Evolutionary conservation across 345 rosid genomes (phyloP).

Genomic region (Hypericum perforatum): DNA sequence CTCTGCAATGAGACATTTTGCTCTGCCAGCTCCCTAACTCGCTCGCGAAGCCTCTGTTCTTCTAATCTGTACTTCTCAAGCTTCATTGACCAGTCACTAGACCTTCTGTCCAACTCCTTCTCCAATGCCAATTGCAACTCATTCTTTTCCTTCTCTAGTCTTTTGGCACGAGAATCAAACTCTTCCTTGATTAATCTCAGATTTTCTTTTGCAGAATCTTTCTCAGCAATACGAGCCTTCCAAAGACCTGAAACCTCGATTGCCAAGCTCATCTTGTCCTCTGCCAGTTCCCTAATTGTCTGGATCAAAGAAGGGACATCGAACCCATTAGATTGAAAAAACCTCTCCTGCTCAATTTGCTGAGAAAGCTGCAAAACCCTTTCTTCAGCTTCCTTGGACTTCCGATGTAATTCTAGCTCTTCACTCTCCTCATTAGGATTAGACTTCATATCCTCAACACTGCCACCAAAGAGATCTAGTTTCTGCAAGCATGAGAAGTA

Average conservation of each 20-base stretch:
- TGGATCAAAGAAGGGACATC: constrained; percentile 57
- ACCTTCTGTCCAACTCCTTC: constrained; percentile 94
- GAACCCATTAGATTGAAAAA: constrained; percentile 40
- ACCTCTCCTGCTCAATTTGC: constrained; percentile 53
- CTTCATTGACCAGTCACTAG: constrained; percentile 79
- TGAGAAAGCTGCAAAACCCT: constrained; percentile 58
- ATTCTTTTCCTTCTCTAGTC: constrained; percentile 65
- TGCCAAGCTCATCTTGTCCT: constrained; percentile 69
- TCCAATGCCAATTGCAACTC: constrained; percentile 78
- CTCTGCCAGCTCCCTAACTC: constrained; percentile 94
- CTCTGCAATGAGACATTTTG: constrained; percentile 92
- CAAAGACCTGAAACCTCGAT: constrained; percentile 57
- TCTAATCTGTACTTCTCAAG: constrained; percentile 73
- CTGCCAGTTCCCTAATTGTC: constrained; percentile 40
- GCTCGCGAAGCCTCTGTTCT: constrained; percentile 87
- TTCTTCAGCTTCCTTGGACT: constrained; percentile 63
- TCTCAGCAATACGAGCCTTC: constrained; percentile 53
- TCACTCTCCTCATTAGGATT: constrained; percentile 31
- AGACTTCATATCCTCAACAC: constrained; percentile 22
- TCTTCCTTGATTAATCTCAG: constrained; percentile 47
- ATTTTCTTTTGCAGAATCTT: constrained; percentile 54
- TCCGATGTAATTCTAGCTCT: constrained; percentile 47
- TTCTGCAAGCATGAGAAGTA: constrained; percentile 27
- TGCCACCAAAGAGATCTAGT: constrained; percentile 20
- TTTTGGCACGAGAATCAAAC: constrained; percentile 37